Percentiles rank a stretch among this genome's conserved stretches.
These are phyloP conservation scores for Annulohypoxylon nitens DNA, from an alignment of 495 filamentous ascomycete genomes.

Conservation along the genomic window DNA sequence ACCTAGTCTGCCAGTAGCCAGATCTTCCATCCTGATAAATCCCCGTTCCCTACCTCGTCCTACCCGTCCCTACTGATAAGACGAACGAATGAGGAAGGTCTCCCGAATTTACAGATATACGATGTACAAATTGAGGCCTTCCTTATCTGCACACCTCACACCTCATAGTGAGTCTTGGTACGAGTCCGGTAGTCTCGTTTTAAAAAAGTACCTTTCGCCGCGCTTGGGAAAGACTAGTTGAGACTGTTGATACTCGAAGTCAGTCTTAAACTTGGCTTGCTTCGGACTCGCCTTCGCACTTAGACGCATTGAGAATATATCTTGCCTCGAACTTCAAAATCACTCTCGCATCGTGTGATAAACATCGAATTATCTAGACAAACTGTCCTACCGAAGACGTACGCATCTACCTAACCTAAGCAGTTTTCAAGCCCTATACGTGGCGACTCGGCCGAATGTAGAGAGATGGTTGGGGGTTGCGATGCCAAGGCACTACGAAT, in stretches of 20 bases:
- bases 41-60: neutral
- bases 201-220: constrained; percentile 10
- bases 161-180: neutral
- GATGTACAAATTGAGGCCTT: neutral
- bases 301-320: constrained; percentile 6
- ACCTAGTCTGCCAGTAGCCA: neutral
- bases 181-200: neutral
- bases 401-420: neutral
- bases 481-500: constrained; percentile 3
- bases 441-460: constrained; percentile 1
- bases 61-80: constrained; percentile 18
- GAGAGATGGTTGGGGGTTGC: neutral
- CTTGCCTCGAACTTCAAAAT: neutral
- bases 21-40: constrained; percentile 16
- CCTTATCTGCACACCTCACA: constrained; percentile 7
- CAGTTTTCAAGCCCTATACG: neutral
- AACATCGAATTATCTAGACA: neutral
- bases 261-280: neutral
- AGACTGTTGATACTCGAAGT: neutral
- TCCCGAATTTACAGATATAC: neutral
- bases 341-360: neutral
- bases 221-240: neutral
- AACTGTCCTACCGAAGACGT: neutral
- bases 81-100: constrained; percentile 32
- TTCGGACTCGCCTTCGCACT: constrained; percentile 13